Base-by-base conservation (phyloP, 1,284 basidiomycete genomes). In the Naganishia sp. region DNA sequence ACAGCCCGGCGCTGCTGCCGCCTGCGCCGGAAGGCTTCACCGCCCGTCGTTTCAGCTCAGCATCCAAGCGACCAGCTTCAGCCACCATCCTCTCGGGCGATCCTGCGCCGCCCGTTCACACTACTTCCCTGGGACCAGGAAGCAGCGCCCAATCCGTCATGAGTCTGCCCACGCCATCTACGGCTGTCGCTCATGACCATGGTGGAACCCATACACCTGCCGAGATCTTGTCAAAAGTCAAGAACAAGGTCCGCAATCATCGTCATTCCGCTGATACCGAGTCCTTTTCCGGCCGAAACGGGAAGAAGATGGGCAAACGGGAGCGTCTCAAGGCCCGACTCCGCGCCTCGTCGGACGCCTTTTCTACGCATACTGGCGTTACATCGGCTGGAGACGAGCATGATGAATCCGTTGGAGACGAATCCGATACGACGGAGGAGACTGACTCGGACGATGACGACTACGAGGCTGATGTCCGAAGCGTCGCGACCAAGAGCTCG, bases 371-470 rank as follows among this genome's bases (percentile, higher is more conserved):
- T 28, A 43, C 47, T n/a, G 28, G 54, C 31, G 6, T 35, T 7
- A 32, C 25, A 15, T 42, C 28, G 1, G 25, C 18, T 10, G 61
- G 43, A 17, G 50, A 54, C 13, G 61, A 54, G 7, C 9, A 23
- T 6, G 45, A 35, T n/a, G 60, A 62, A 11, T 61, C 58, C 17
- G 15, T 61, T 21, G 58, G 47, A 7, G 58, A 61, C 17, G 49
- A 65, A 32, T 68, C 67, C n/a, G 66, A 67, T 58, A 61, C 31
- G 25, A 43, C 62, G 23, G 66, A 63, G 18, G 60, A 63, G n/a
- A 57, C 43, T 41, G 58, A 42, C 6, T 63, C 61, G n/a, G 54
- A 52, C 17, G 62, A 61, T 43, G 63, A 52, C 13, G 62, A 60
- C 9, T 57, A 61, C 43, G 63, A 51, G 9, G 50, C 52, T 39